phyloP scores from a whole-genome alignment of 1,284 basidiomycete species.

The Moesziomyces globuligerus region DNA sequence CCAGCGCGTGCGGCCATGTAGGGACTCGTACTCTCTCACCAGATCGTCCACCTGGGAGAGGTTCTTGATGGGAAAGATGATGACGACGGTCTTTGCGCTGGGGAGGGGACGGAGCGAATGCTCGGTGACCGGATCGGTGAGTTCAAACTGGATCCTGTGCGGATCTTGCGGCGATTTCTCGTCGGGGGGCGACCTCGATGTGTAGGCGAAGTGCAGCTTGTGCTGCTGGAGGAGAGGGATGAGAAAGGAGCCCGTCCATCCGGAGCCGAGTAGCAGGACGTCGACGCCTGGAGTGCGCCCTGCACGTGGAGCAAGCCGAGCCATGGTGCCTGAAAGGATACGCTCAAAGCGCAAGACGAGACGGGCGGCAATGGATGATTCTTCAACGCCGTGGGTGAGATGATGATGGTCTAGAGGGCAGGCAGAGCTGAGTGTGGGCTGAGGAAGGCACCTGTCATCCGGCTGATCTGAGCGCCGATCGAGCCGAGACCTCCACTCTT shows the following conservation, averaged over 20 bases:
- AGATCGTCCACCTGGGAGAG: constrained; percentile 43
- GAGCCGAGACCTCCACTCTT: background rate
- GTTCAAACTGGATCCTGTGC: constrained; percentile 65
- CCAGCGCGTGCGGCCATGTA: constrained; percentile 41
- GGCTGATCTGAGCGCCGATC: background rate
- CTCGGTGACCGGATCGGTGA: constrained; percentile 59
- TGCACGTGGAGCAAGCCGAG: too few relatives aligned
- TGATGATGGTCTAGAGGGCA: background rate
- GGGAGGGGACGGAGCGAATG: constrained; percentile 71
- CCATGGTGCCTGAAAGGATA: constrained; percentile 2
- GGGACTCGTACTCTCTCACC: constrained; percentile 41
- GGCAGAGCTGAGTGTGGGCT: background rate
- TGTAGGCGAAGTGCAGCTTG: constrained; percentile 67
- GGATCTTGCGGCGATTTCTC: constrained; percentile 59
- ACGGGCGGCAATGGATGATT: too few relatives aligned
- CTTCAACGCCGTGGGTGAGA: too few relatives aligned
- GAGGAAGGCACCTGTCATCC: background rate
- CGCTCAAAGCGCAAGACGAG: too few relatives aligned
- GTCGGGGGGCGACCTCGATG: constrained; percentile 71
- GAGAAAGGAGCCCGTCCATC: constrained; percentile 77
- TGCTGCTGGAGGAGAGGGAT: constrained; percentile 71
- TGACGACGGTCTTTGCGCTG: constrained; percentile 73
- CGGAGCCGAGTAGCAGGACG: constrained; percentile 76
- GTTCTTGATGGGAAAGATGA: constrained; percentile 71
- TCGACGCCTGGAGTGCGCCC: constrained; percentile 69